A percentile compares a stretch with the other conserved stretches of the same genome.
These are phyloP conservation scores for Acacia melanoxylon DNA, from an alignment of 306 rosid species.

Conservation along the genomic window DNA sequence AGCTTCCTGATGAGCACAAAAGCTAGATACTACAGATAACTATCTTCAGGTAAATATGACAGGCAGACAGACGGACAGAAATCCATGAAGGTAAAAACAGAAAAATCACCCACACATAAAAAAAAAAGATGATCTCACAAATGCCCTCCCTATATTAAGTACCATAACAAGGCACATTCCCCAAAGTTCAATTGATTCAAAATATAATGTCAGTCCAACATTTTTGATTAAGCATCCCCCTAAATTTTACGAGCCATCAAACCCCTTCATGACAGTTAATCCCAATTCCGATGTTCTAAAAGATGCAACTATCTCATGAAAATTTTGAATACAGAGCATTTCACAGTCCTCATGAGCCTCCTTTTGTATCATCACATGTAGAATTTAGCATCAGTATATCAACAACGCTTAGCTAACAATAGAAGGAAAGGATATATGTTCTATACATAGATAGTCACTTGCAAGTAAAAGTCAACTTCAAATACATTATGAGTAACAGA, in stretches of 20 bases:
- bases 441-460: too few relatives aligned
- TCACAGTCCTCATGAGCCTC: not conserved
- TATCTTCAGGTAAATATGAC: not conserved
- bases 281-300: not conserved
- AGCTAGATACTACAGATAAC: not conserved
- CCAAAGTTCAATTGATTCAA: not conserved
- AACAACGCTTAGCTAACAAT: not conserved
- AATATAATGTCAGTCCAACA: slow-evolving; percentile 10
- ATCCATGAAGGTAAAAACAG: not conserved
- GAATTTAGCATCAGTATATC: not conserved
- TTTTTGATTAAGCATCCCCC: not conserved
- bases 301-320: not conserved
- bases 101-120: slow-evolving; percentile 5
- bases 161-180: not conserved
- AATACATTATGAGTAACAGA: not conserved
- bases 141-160: slow-evolving; percentile 12
- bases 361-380: not conserved
- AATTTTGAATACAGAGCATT: not conserved
- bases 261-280: not conserved
- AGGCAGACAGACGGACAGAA: not conserved
- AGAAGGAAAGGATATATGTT: not conserved
- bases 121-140: slow-evolving; percentile 3
- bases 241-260: not conserved
- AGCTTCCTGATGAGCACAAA: not conserved
- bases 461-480: not conserved